These are phyloP conservation scores for Solanum verrucosum DNA, from an alignment of 257 asterid species.

Conservation along the genomic window DNA sequence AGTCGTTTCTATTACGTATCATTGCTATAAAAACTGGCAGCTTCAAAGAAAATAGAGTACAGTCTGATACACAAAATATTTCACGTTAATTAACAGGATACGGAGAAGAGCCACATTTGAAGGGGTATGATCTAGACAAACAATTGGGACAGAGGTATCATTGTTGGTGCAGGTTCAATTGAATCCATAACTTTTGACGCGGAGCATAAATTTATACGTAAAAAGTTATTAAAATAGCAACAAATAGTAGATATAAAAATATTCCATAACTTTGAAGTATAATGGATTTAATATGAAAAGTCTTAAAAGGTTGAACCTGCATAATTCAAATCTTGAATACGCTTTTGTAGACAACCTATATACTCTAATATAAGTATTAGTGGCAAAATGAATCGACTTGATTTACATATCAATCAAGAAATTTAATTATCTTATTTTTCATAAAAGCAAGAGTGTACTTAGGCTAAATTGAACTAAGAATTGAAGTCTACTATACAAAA, in stretches of 20 bases:
- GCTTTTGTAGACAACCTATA: background rate
- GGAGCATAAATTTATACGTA: too few species aligned
- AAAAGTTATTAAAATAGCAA: background rate
- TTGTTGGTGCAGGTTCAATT: background rate
- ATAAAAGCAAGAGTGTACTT: background rate
- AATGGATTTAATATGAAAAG: too few species aligned
- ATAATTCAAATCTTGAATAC: background rate
- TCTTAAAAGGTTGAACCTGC: background rate
- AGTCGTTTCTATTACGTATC: background rate
- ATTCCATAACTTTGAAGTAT: background rate
- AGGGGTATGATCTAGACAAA: background rate
- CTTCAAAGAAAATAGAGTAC: background rate
- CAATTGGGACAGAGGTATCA: background rate
- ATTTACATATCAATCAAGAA: background rate
- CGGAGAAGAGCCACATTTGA: background rate
- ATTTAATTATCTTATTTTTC: background rate
- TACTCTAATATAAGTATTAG: background rate
- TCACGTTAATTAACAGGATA: background rate
- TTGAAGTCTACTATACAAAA: background rate
- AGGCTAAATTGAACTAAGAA: background rate
- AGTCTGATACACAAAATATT: background rate
- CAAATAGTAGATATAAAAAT: background rate
- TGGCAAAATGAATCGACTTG: background rate
- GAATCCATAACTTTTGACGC: too few species aligned
- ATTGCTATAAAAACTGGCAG: background rate